phyloP scores from a whole-genome alignment of 176 grass and related monocot species.

The Oryza rufipogon region DNA sequence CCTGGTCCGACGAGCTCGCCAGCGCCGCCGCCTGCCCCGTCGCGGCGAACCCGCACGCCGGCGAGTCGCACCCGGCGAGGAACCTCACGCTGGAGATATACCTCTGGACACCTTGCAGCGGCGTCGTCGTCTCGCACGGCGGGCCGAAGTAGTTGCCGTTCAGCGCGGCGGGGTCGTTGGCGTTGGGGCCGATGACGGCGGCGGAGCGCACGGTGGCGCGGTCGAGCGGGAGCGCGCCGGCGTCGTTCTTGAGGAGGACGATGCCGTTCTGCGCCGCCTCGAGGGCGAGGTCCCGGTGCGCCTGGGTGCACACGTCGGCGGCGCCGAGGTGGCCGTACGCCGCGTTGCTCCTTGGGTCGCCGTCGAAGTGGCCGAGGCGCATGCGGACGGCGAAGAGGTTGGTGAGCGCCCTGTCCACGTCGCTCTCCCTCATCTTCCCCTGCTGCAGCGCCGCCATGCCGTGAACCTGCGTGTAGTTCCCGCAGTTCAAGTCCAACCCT shows the following conservation, averaged over 20 bases:
- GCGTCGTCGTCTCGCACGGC: constrained; percentile 52
- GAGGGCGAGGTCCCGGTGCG: constrained; percentile 58
- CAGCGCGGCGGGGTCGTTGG: constrained; percentile 42
- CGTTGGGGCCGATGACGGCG: constrained; percentile 66
- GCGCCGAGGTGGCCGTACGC: constrained; percentile 52
- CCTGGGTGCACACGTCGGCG: constrained; percentile 49
- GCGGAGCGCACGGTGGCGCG: constrained; percentile 21
- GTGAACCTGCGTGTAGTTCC: constrained; percentile 51
- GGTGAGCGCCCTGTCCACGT: constrained; percentile 56
- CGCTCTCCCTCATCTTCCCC: constrained; percentile 52
- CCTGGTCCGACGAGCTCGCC: constrained; percentile 47
- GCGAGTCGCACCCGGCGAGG: constrained; percentile 52
- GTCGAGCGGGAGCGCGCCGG: constrained; percentile 42
- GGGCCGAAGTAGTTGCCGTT: constrained; percentile 76
- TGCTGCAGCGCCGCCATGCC: constrained; percentile 50
- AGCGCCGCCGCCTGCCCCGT: constrained; percentile 27
- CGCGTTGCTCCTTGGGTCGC: constrained; percentile 41
- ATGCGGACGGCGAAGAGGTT: constrained; percentile 70
- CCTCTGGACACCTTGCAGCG: constrained; percentile 38
- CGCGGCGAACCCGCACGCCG: constrained; percentile 26
- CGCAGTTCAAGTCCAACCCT: constrained; percentile 84
- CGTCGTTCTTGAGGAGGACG: constrained; percentile 77
- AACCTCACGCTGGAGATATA: constrained; percentile 37
- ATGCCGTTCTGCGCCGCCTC: constrained; percentile 73
- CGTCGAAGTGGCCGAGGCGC: constrained; percentile 78